Percentiles rank a stretch among this genome's conserved stretches.
Evolutionary conservation across 2,329 filamentous ascomycete genomes (phyloP).

Genomic region (Emmonsia crescens): DNA sequence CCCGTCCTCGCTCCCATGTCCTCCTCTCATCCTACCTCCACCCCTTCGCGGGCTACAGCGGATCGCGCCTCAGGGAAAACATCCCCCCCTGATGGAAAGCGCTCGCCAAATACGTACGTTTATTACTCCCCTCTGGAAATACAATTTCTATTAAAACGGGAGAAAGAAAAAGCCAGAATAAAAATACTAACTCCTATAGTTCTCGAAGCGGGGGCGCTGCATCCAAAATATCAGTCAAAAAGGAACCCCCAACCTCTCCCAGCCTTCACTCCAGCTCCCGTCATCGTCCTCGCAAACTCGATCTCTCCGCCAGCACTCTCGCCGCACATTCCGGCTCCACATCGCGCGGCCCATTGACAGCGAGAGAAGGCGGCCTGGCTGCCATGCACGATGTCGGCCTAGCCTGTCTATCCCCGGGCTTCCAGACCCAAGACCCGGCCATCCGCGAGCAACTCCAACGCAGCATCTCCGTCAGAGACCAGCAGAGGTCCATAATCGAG

Average conservation of each 20-base stretch:
- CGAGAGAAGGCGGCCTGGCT: conserved; percentile 56
- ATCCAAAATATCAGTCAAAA: conserved; percentile 89
- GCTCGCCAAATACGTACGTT: conserved; percentile 42
- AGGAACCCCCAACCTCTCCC: conserved; percentile 77
- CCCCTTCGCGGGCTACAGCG: conserved; percentile 26
- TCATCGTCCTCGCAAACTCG: conserved; percentile 36
- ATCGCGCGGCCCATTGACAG: conserved; percentile 57
- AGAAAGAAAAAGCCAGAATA: conserved; percentile 7
- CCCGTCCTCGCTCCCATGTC: conserved; percentile 31
- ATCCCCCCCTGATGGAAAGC: conserved; percentile 40
- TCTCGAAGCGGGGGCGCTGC: conserved; percentile 38
- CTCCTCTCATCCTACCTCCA: conserved; percentile 25
- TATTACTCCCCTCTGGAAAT: neutral
- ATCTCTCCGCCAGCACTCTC: conserved; percentile 34
- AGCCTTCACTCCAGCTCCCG: conserved; percentile 56
- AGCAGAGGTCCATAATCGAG: conserved; percentile 92
- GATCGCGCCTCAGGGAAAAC: conserved; percentile 9
- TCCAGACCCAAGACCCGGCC: conserved; percentile 89
- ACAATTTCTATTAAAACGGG: conserved; percentile 10
- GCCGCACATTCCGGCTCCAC: conserved; percentile 51
- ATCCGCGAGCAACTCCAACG: conserved; percentile 94
- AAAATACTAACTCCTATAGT: conserved; percentile 9
- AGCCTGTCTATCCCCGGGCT: conserved; percentile 88
- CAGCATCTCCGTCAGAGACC: conserved; percentile 84
- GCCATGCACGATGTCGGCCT: conserved; percentile 87